A percentile compares a stretch with the other conserved stretches of the same genome.
These are phyloP conservation scores for Coemansia sp. DNA, from an alignment of 192 early-diverging fungal genomes.

Conservation along the genomic window DNA sequence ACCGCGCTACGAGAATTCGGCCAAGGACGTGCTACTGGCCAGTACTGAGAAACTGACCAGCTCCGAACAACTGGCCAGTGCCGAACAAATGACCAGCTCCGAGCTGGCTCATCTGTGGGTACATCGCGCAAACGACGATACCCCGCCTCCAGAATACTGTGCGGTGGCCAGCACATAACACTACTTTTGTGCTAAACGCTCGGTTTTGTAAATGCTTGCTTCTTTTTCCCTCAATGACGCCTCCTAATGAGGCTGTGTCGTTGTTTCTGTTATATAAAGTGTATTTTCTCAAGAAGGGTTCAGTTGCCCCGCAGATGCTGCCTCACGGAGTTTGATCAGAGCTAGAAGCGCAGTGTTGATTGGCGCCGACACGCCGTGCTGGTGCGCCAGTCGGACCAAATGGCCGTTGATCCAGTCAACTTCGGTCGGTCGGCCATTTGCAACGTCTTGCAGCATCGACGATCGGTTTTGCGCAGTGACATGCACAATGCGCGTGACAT, in stretches of 20 bases:
- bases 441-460: constrained; percentile 56
- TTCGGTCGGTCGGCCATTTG: constrained; percentile 47
- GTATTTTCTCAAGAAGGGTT: too few relatives aligned
- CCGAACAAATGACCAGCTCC: constrained; percentile 16
- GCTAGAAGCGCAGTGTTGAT: constrained; percentile 40
- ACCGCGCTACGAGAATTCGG: constrained; percentile 43
- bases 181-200: neutral
- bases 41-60: constrained; percentile 17
- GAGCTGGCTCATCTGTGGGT: constrained; percentile 1
- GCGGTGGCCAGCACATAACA: neutral
- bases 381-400: constrained; percentile 49
- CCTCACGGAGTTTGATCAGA: constrained; percentile 43
- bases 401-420: constrained; percentile 62
- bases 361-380: constrained; percentile 50
- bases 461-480: constrained; percentile 53
- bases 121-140: neutral
- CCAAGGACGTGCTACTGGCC: constrained; percentile 40
- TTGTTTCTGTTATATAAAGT: too few relatives aligned
- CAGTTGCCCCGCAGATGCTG: neutral
- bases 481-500: constrained; percentile 38
- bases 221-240: neutral
- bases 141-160: constrained; percentile 28
- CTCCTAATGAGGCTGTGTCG: too few relatives aligned
- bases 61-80: constrained; percentile 24
- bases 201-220: neutral